Evolutionary conservation across 805 yeast genomes (phyloP).

Genomic region (Sporopachydermia lactativora): DNA sequence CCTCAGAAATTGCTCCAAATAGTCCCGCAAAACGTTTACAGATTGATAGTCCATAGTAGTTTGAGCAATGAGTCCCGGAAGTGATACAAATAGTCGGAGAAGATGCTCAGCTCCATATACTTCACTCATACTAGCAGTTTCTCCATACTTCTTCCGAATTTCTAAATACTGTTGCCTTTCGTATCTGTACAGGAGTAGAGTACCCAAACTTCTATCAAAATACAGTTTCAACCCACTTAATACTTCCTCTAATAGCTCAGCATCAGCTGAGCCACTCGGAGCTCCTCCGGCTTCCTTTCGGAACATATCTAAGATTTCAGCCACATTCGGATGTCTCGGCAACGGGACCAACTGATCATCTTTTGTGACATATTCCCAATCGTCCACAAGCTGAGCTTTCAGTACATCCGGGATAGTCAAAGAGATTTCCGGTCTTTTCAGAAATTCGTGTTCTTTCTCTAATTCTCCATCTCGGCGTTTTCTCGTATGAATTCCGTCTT

Average conservation of each 20-base stretch:
- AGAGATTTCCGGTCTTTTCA: constrained; percentile 32
- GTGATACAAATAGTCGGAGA: constrained; percentile 55
- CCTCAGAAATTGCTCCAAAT: constrained; percentile 38
- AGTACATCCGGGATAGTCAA: constrained; percentile 49
- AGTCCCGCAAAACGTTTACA: constrained; percentile 36
- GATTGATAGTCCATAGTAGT: constrained; percentile 74
- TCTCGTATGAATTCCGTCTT: constrained; percentile 4
- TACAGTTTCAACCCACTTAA: constrained; percentile 53
- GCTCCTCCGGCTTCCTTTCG: constrained; percentile 16
- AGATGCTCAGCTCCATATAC: constrained; percentile 77
- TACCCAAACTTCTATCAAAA: constrained; percentile 61
- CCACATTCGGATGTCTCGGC: constrained; percentile 45
- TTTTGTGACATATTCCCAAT: constrained; percentile 86
- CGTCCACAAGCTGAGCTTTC: constrained; percentile 67
- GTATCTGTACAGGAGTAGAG: constrained; percentile 55
- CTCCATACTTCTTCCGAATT: constrained; percentile 23
- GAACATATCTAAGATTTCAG: constrained; percentile 41
- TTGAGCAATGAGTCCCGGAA: constrained; percentile 74
- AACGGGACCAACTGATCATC: constrained; percentile 55
- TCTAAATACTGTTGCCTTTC: constrained; percentile 64
- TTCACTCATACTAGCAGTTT: constrained; percentile 23
- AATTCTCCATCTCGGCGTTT: constrained; percentile 15
- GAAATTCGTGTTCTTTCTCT: constrained; percentile 21
- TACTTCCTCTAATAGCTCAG: constrained; percentile 52
- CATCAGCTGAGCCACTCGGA: constrained; percentile 20